phyloP scores from a whole-genome alignment of 106 monocot genomes.

The Dioscorea alata region DNA sequence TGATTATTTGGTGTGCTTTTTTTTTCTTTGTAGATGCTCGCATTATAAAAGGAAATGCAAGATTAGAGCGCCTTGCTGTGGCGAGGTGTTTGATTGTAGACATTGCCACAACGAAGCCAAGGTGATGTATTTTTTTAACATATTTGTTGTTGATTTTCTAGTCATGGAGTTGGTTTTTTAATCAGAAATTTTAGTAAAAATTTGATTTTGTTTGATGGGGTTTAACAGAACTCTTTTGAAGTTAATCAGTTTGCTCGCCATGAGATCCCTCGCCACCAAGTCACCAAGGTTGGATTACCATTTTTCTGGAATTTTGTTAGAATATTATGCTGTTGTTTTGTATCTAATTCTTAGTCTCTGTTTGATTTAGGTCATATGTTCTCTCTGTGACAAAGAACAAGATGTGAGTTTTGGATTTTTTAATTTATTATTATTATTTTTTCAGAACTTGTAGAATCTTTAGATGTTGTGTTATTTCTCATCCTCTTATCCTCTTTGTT shows the following conservation, averaged over 20 bases:
- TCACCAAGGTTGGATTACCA: slow-evolving; percentile 43
- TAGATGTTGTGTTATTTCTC: too few relatives aligned
- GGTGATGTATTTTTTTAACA: slow-evolving; percentile 17
- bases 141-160: not conserved
- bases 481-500: not conserved
- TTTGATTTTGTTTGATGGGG: slow-evolving; percentile 7
- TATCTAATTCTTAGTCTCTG: not conserved
- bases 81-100: slow-evolving; percentile 72
- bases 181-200: not conserved
- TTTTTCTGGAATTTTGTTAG: not conserved
- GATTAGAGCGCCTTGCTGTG: slow-evolving; percentile 82
- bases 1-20: not conserved
- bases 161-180: not conserved
- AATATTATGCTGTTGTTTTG: not conserved
- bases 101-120: slow-evolving; percentile 92
- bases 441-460: not conserved
- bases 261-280: slow-evolving; percentile 70
- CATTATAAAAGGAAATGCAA: slow-evolving; percentile 82
- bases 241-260: slow-evolving; percentile 51
- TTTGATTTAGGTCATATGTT: slow-evolving; percentile 66
- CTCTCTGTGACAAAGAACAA: slow-evolving; percentile 75
- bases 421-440: too few relatives aligned
- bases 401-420: slow-evolving; percentile 55
- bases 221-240: slow-evolving; percentile 55
- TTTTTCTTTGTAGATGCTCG: slow-evolving; percentile 35